A percentile compares a stretch with the other conserved stretches of the same genome.
Evolutionary conservation across 2,329 filamentous ascomycete genomes (phyloP).

Genomic region (Penicillium sp.): DNA sequence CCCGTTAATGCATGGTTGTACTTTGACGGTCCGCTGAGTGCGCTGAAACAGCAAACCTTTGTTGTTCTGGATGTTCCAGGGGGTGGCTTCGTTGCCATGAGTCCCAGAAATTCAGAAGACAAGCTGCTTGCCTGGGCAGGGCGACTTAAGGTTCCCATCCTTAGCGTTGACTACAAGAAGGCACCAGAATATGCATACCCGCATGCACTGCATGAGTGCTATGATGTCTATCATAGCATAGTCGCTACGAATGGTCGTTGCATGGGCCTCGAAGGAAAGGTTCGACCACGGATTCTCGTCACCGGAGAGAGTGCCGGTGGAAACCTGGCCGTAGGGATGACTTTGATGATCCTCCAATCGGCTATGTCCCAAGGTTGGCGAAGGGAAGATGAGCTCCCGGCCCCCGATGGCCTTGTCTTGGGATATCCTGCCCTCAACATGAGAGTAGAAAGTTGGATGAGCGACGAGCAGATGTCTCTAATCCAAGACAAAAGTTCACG

Average conservation of each 20-base stretch:
- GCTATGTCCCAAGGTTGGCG: constrained; percentile 60
- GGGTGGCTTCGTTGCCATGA: constrained; percentile 95
- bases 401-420: constrained; percentile 78
- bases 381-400: constrained; percentile 63
- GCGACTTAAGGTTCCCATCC: constrained; percentile 80
- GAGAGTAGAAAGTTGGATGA: constrained; percentile 99
- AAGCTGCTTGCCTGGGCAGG: constrained; percentile 91
- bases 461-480: constrained; percentile 92
- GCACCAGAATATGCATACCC: constrained; percentile 84
- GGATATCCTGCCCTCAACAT: constrained; percentile 92
- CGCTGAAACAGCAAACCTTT: constrained; percentile 73
- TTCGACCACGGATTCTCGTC: constrained; percentile 68
- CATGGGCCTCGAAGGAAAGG: constrained; percentile 70
- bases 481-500: constrained; percentile 81
- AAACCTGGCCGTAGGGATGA: constrained; percentile 76
- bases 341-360: constrained; percentile 86
- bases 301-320: constrained; percentile 82
- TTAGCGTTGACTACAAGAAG: constrained; percentile 90
- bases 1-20: constrained; percentile 88
- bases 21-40: constrained; percentile 82
- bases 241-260: constrained; percentile 72
- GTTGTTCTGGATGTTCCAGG: constrained; percentile 89
- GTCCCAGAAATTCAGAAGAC: constrained; percentile 90
- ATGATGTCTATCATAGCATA: constrained; percentile 78
- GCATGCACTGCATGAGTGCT: constrained; percentile 83